Percentiles rank a stretch among this genome's conserved stretches.
Evolutionary conservation across 371 early-diverging fungal species (phyloP).

Genomic region (Conidiobolus coronatus): DNA sequence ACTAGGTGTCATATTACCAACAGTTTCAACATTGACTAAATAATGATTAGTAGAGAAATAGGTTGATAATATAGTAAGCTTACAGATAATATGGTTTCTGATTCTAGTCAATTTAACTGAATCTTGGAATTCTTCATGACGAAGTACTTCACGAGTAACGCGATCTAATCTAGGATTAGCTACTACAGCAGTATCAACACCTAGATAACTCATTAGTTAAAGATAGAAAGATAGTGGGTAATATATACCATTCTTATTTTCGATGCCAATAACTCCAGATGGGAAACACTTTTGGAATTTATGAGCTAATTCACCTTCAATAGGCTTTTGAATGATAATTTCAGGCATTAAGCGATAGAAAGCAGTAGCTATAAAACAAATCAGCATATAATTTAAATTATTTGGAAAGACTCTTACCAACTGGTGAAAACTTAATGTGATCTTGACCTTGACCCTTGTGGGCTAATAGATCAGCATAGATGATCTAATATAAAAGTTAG

Average conservation of each 20-base stretch:
- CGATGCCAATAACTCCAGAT: constrained; percentile 70
- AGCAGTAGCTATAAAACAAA: constrained; percentile 41
- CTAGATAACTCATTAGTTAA: neutral
- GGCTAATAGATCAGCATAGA: constrained; percentile 75
- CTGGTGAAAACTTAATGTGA: constrained; percentile 98
- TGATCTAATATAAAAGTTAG: constrained; percentile 10
- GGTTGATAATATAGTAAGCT: too few species aligned
- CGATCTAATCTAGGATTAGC: constrained; percentile 87
- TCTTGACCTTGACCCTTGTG: constrained; percentile 86
- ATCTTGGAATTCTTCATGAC: constrained; percentile 80
- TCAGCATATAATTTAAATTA: neutral
- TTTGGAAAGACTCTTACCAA: constrained; percentile 18
- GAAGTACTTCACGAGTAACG: constrained; percentile 85
- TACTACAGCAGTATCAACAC: constrained; percentile 50
- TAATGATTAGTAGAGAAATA: too few species aligned
- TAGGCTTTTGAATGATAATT: constrained; percentile 66
- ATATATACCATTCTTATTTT: constrained; percentile 23
- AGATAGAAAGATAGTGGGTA: neutral
- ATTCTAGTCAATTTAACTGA: constrained; percentile 77
- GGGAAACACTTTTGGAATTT: constrained; percentile 84
- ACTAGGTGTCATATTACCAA: too few species aligned
- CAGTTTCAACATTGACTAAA: constrained; percentile 6
- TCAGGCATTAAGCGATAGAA: constrained; percentile 90
- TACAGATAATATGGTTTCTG: constrained; percentile 93
- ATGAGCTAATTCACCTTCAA: constrained; percentile 66